Evolutionary conservation across 805 yeast species (phyloP), one percentile per base, ranked within the genome.

Genomic region (Saturnispora mendoncae): DNA sequence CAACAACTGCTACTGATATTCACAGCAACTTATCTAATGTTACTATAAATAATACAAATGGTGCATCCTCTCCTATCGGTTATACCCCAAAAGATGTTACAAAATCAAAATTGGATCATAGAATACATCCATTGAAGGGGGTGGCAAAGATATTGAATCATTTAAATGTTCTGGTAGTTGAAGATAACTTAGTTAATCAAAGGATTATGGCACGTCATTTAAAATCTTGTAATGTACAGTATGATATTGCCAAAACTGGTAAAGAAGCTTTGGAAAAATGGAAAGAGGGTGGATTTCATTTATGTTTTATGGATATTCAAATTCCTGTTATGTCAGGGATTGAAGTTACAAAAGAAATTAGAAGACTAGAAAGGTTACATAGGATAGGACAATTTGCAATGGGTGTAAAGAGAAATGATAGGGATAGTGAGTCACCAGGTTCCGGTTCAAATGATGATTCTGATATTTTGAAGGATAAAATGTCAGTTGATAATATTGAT

Each of bases 291-390:
- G 97, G 97, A 0, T 86, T 84, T 55, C 97, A 92, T 58, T 67
- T 92, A 48, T 94, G 94, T 30, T 71, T 92, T 33, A 92, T 92
- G 98, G 99, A 92, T 67, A 84, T 92, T 53, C 97, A 92, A 62
- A 68, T 92, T 42, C 99, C 99, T 0, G 94, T 87, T 2, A 78
- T 90, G 69, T 84, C 96, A 1, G 99, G 99, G 26, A 75, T 92
- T 27, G 96, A 90, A 47, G 97, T 95, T 3, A 84, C 97, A 2
- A 81, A 83, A 54, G 95, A 86, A 53, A 92, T 92, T 31, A 69
- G 99, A 41, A 69, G 88, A 36, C 65, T 87, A 35, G 99, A 92
- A 56, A 76, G 76, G 50, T 62, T 80, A 27, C 86, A 87, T 56
- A 71, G 80, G 26, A 84, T 88, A 47, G 96, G 96, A 9, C 61